phyloP scores from a whole-genome alignment of 148 eudicot species.

The Dianthus caryophyllus region DNA sequence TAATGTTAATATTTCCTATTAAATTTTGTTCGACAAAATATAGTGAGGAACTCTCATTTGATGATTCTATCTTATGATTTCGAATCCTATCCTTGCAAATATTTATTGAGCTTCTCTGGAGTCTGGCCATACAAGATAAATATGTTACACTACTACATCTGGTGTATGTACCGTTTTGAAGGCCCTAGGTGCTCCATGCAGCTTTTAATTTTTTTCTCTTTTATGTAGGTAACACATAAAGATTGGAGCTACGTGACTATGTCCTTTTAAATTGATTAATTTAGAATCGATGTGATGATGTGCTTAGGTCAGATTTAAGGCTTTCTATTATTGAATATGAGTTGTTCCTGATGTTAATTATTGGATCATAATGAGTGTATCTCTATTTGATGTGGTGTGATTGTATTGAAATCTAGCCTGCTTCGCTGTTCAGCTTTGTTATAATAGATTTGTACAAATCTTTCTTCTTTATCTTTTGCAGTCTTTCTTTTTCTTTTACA shows the following conservation, averaged over 20 bases:
- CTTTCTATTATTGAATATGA: background rate
- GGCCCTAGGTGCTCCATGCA: background rate
- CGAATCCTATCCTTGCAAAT: background rate
- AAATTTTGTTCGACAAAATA: background rate
- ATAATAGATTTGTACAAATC: background rate
- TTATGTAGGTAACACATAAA: background rate
- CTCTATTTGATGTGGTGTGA: background rate
- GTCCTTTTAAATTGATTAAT: background rate
- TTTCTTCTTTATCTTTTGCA: background rate
- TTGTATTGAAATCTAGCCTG: background rate
- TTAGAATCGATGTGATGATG: background rate
- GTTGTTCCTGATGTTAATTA: background rate
- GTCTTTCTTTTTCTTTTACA: background rate
- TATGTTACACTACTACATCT: background rate
- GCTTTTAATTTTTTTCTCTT: too few relatives aligned
- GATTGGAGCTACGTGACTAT: background rate
- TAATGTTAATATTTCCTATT: background rate
- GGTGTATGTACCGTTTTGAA: background rate
- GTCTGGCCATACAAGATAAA: background rate
- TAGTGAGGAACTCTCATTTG: background rate
- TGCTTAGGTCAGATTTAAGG: background rate
- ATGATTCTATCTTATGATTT: background rate
- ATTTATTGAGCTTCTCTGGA: background rate
- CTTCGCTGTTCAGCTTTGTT: background rate
- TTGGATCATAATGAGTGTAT: background rate